Evolutionary conservation across 2,329 filamentous ascomycete species (phyloP), one percentile per base, ranked within the genome.

Genomic region (Talaromyces islandicus): DNA sequence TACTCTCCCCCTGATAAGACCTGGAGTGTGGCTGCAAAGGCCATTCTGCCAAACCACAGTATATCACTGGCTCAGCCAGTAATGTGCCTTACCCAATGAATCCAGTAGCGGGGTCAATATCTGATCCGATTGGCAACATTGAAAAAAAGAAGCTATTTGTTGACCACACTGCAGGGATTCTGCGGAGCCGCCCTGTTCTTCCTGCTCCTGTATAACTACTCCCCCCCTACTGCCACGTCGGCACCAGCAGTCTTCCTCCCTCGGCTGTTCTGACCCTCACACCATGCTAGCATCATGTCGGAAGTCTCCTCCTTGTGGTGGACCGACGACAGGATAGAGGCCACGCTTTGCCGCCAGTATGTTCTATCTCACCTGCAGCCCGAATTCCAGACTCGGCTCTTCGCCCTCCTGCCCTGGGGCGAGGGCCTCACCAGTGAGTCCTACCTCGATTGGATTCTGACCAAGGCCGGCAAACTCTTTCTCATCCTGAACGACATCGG

Each of bases 381-480:
- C n/a, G 67, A 72, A 6, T 69, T 73, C 57, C 69, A 76, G 21
- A 68, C 72, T 6, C 70, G 70, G 14, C 69, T 77, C 5, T 72
- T 78, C 38, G 69, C 73, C 54, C 68, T 73, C 6, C 68, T 73
- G 10, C 69, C 71, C 17, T 78, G 76, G 71, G 78, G 77, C 3
- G 77, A 78, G 54, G 77, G 75, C 11, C 61, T 80, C 58, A 79
- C 78, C 25, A 77, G 76, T 56, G 76, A 79, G 64, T 78, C 76
- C 3, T 87, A 87, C 65, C 79, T 87, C 66, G 84, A 87, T 68
- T 87, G 84, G 83, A 86, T 87, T 57, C 72, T 87, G 32, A 77
- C 81, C 58, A 80, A 81, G 61, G 82, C 83, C 4, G 79, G 80
- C 61, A 78, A 84, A 35, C 70, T 87, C 14, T 87, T 86, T 64